Evolutionary conservation across 805 yeast genomes (phyloP).

Genomic region (Candida insectorum): DNA sequence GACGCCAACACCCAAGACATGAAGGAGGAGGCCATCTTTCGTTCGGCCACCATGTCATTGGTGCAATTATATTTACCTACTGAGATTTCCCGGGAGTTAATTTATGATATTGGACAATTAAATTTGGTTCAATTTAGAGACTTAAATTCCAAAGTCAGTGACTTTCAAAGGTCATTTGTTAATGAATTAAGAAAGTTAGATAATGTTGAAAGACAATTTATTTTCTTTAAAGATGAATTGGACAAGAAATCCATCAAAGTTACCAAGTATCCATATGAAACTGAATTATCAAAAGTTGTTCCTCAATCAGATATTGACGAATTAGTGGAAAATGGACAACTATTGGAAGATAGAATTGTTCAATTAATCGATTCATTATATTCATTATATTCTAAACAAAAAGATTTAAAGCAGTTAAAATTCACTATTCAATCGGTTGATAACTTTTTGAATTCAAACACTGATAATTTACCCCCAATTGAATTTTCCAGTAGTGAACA

Average conservation of each 20-base stretch:
- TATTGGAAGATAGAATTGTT: constrained; percentile 69
- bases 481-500: constrained; percentile 21
- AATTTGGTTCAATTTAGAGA: constrained; percentile 88
- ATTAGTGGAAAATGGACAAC: constrained; percentile 55
- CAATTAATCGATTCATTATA: constrained; percentile 71
- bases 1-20: background rate
- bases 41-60: constrained; percentile 95
- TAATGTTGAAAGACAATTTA: constrained; percentile 78
- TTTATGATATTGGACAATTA: constrained; percentile 81
- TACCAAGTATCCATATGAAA: constrained; percentile 23
- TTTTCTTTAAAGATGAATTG: constrained; percentile 44
- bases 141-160: constrained; percentile 67
- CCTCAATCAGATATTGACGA: constrained; percentile 69
- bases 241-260: constrained; percentile 44
- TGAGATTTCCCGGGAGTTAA: constrained; percentile 83
- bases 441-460: constrained; percentile 30
- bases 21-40: constrained; percentile 47
- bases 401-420: constrained; percentile 67
- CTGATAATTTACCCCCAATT: constrained; percentile 19
- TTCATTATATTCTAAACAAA: constrained; percentile 58
- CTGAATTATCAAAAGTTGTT: constrained; percentile 20
- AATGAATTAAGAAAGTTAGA: constrained; percentile 81
- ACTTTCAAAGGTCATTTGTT: constrained; percentile 89
- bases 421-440: constrained; percentile 40
- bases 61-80: constrained; percentile 89